A percentile compares a stretch with the other conserved stretches of the same genome.
These are phyloP conservation scores for Neopestalotiopsis sp. DNA, from an alignment of 2,329 filamentous ascomycete species.

Conservation along the genomic window DNA sequence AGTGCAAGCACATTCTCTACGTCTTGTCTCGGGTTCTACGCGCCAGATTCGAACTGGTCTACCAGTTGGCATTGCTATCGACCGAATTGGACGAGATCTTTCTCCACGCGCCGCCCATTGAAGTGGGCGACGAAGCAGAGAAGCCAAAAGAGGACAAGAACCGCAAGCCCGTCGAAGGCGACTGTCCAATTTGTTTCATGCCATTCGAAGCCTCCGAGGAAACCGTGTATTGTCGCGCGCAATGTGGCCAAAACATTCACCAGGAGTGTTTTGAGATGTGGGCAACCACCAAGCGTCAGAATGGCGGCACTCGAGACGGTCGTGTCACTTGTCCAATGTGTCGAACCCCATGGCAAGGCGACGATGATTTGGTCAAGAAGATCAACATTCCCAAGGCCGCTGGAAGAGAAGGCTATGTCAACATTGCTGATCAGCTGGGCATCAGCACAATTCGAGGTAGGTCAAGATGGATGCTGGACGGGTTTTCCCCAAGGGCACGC, in stretches of 20 bases:
- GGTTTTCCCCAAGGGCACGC: background rate
- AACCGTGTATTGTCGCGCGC: conserved; percentile 56
- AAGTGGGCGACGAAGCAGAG: conserved; percentile 33
- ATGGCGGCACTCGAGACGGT: conserved; percentile 27
- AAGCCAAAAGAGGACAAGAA: conserved; percentile 36
- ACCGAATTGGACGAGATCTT: conserved; percentile 66
- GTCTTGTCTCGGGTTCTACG: conserved; percentile 65
- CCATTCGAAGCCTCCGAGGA: conserved; percentile 45
- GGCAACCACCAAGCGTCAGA: conserved; percentile 51
- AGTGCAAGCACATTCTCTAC: conserved; percentile 71
- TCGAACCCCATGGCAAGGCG: conserved; percentile 59
- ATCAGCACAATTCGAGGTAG: conserved; percentile 57
- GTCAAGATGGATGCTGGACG: conserved; percentile 15
- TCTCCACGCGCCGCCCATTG: conserved; percentile 55
- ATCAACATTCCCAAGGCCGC: conserved; percentile 47
- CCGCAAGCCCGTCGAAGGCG: conserved; percentile 56
- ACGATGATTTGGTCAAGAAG: conserved; percentile 46
- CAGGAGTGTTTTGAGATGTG: conserved; percentile 59
- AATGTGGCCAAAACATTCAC: conserved; percentile 62
- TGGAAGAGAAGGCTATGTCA: conserved; percentile 62
- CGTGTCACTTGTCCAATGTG: conserved; percentile 66
- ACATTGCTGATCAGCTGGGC: conserved; percentile 65
- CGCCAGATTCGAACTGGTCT: conserved; percentile 59
- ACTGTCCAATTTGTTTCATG: conserved; percentile 63
- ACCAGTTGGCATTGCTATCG: conserved; percentile 65